phyloP scores from a whole-genome alignment of 2,329 filamentous ascomycete species.

The Trichophyton verrucosum region DNA sequence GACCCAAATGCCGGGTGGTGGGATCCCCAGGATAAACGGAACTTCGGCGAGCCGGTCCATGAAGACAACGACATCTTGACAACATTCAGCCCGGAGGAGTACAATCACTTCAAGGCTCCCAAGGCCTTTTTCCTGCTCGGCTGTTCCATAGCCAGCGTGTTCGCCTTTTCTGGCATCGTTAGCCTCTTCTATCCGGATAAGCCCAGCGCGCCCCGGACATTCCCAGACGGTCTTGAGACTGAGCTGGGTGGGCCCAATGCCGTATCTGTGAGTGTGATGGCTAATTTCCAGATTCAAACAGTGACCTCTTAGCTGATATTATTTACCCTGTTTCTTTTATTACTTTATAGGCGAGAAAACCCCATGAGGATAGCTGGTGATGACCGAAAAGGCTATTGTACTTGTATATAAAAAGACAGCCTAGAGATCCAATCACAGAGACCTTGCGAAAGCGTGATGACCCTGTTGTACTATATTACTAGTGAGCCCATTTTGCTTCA shows the following conservation, averaged over 20 bases:
- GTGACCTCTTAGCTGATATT: not conserved
- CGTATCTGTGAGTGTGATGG: slow-evolving; percentile 43
- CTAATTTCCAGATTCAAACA: not conserved
- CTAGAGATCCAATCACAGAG: not conserved
- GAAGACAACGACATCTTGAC: slow-evolving; percentile 92
- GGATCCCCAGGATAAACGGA: slow-evolving; percentile 93
- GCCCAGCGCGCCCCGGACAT: slow-evolving; percentile 56
- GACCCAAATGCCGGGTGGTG: slow-evolving; percentile 92
- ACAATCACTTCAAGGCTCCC: slow-evolving; percentile 66
- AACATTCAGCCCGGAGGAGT: slow-evolving; percentile 78
- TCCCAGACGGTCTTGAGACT: slow-evolving; percentile 54
- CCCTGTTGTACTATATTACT: not conserved
- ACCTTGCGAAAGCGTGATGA: not conserved
- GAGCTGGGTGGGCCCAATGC: slow-evolving; percentile 62
- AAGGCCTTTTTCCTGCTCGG: slow-evolving; percentile 59
- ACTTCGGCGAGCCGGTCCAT: slow-evolving; percentile 92
- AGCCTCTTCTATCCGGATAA: slow-evolving; percentile 60
- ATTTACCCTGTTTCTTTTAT: not conserved
- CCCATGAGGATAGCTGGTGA: slow-evolving; percentile 18
- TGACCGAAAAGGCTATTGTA: not conserved
- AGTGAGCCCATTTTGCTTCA: not conserved
- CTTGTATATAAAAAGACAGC: slow-evolving; percentile 8
- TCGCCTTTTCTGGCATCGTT: slow-evolving; percentile 56
- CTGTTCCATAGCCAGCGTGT: slow-evolving; percentile 50
- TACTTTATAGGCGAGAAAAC: slow-evolving; percentile 26